Evolutionary conservation across 2,329 filamentous ascomycete genomes (phyloP).

Genomic region (Alternaria sp.): DNA sequence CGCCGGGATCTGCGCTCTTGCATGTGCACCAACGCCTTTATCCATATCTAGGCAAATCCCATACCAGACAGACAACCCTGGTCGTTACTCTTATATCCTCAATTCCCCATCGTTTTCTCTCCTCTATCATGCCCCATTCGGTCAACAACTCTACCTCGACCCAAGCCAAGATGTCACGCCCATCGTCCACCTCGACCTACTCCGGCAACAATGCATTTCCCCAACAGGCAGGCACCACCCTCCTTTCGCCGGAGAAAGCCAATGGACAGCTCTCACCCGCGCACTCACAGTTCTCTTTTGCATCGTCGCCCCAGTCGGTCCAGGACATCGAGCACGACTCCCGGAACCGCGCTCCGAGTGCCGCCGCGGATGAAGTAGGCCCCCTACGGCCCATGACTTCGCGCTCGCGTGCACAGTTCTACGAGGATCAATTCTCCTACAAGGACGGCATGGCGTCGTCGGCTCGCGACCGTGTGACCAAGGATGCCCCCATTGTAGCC

Average conservation of each 20-base stretch:
- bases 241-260: conserved; percentile 35
- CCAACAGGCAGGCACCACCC: conserved; percentile 40
- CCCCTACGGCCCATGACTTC: conserved; percentile 20
- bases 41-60: conserved; percentile 37
- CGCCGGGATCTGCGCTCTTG: conserved; percentile 18
- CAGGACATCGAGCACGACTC: conserved; percentile 24
- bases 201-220: conserved; percentile 43
- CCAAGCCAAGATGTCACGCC: conserved; percentile 44
- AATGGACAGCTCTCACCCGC: conserved; percentile 42
- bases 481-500: conserved; percentile 56
- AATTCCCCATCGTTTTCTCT: conserved; percentile 8
- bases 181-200: conserved; percentile 43
- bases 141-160: conserved; percentile 40
- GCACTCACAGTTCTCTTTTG: conserved; percentile 48
- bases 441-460: conserved; percentile 41
- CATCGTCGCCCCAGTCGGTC: conserved; percentile 41
- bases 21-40: conserved; percentile 29
- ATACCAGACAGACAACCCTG: conserved; percentile 28
- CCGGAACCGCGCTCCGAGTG: conserved; percentile 25
- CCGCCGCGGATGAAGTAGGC: conserved; percentile 25
- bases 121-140: conserved; percentile 44
- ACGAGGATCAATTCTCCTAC: conserved; percentile 48
- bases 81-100: conserved; percentile 17
- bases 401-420: conserved; percentile 44
- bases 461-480: conserved; percentile 51